phyloP scores from a whole-genome alignment of 2,329 filamentous ascomycete species.

The Epichloe scottii region DNA sequence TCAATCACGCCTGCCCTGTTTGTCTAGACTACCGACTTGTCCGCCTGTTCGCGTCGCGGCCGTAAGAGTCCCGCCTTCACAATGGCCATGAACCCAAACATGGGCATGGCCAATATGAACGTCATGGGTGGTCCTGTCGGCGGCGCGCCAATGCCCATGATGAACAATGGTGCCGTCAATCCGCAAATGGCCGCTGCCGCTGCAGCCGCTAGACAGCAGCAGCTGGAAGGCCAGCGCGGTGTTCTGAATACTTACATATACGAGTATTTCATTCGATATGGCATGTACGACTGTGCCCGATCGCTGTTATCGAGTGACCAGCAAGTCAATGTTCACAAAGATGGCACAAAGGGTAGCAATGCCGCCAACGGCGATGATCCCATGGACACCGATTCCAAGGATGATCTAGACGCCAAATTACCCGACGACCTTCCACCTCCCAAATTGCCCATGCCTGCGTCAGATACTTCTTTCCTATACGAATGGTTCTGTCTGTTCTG shows the following conservation, averaged over 20 bases:
- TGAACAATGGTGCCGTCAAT: slow-evolving; percentile 41
- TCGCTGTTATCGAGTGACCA: slow-evolving; percentile 55
- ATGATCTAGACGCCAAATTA: slow-evolving; percentile 60
- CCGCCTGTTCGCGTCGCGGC: slow-evolving; percentile 7
- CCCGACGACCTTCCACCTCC: slow-evolving; percentile 71
- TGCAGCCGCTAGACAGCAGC: slow-evolving; percentile 24
- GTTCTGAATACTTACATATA: slow-evolving; percentile 80
- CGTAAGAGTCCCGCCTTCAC: slow-evolving; percentile 6
- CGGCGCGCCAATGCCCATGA: slow-evolving; percentile 48
- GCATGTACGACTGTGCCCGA: slow-evolving; percentile 74
- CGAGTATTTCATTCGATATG: slow-evolving; percentile 79
- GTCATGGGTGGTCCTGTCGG: slow-evolving; percentile 57
- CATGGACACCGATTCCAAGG: slow-evolving; percentile 76
- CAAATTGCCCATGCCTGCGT: slow-evolving; percentile 49
- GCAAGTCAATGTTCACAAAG: slow-evolving; percentile 54
- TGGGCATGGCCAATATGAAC: slow-evolving; percentile 56
- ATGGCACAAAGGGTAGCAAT: slow-evolving; percentile 59
- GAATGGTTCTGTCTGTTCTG: slow-evolving; percentile 98
- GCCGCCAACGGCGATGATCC: slow-evolving; percentile 59
- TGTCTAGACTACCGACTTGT: slow-evolving; percentile 6
- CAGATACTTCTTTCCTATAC: slow-evolving; percentile 74
- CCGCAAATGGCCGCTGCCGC: slow-evolving; percentile 21
- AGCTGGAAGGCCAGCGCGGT: slow-evolving; percentile 35
- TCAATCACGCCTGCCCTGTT: slow-evolving; percentile 9
- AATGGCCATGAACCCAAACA: slow-evolving; percentile 45